Conservation (phyloP, 345 rosid species). For the Brassica nigra region DNA sequence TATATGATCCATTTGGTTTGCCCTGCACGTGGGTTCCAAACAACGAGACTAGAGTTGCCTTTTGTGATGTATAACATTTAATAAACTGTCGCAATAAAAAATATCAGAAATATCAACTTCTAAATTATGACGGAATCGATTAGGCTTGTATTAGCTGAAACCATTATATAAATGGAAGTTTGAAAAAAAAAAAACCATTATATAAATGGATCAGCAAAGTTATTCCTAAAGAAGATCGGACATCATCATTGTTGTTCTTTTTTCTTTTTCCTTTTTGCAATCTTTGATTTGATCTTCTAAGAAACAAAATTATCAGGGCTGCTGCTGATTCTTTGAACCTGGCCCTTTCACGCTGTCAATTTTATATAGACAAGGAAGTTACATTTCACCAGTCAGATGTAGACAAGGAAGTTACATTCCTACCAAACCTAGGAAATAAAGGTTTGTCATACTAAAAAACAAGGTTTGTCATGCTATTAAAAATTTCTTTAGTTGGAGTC, state of each 20-base stretch:
- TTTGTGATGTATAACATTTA: background rate
- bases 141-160: background rate
- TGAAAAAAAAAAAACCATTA: too few relatives aligned
- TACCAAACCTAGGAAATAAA: background rate
- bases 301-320: background rate
- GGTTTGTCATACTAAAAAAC: background rate
- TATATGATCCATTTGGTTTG: background rate
- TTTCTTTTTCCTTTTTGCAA: background rate
- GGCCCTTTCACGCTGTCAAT: background rate
- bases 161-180: background rate
- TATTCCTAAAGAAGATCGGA: background rate
- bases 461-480: too few relatives aligned
- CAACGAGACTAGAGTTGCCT: background rate
- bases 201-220: background rate
- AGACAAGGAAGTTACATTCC: background rate
- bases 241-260: background rate
- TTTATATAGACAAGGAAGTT: constrained; percentile 4
- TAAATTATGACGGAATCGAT: background rate
- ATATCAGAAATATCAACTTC: background rate
- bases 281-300: constrained; percentile 1
- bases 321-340: background rate
- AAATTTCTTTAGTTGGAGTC: too few relatives aligned
- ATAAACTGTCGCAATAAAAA: background rate
- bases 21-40: constrained; percentile 12
- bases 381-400: background rate